Percentiles rank a stretch among this genome's conserved stretches.
Conservation (phyloP, 257 asterid species). For the Solanum bulbocastanum region DNA sequence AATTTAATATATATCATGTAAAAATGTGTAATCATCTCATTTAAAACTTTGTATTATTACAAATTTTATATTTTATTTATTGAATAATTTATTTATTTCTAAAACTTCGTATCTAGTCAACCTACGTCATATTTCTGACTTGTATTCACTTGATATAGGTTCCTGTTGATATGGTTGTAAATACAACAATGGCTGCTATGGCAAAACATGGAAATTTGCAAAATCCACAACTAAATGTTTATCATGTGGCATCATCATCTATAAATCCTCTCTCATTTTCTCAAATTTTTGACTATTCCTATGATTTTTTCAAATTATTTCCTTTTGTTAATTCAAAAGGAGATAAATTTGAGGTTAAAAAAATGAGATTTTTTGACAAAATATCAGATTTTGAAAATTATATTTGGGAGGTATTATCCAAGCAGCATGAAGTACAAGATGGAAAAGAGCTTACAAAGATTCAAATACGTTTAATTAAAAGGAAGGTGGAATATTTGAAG, state of each 20-base stretch:
- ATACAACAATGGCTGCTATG: slow-evolving; percentile 28
- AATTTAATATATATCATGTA: no score
- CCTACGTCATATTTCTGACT: no score
- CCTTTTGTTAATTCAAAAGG: not conserved
- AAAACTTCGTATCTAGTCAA: no score
- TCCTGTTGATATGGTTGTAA: slow-evolving; percentile 25
- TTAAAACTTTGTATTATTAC: no score
- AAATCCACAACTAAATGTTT: slow-evolving; percentile 7
- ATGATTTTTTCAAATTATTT: slow-evolving; percentile 11
- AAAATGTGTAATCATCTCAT: no score
- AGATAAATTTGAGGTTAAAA: not conserved
- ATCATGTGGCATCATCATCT: not conserved
- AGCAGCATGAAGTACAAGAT: not conserved
- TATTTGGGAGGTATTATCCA: not conserved
- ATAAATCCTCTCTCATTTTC: slow-evolving; percentile 3
- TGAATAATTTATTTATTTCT: no score
- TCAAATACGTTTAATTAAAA: not conserved
- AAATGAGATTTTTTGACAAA: not conserved
- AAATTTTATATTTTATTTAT: no score
- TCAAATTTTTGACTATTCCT: slow-evolving; percentile 5
- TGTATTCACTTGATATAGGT: slow-evolving; percentile 5
- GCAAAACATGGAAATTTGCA: slow-evolving; percentile 22
- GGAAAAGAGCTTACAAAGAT: not conserved
- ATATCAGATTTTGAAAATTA: not conserved
- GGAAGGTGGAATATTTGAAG: not conserved